phyloP scores from a whole-genome alignment of 306 rosid species.

The Rubus idaeus region DNA sequence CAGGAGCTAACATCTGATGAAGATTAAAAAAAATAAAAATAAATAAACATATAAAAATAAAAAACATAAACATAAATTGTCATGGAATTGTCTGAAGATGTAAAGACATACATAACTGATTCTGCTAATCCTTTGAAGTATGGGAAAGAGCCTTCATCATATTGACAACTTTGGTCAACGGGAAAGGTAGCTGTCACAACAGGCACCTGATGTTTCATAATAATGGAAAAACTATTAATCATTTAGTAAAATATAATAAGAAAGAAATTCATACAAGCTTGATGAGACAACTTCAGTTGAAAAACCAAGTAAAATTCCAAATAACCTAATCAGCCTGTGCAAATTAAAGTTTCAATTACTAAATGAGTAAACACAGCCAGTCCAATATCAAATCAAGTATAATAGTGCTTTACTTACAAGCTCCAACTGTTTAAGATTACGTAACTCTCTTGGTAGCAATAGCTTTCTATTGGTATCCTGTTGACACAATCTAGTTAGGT shows the following conservation, averaged over 20 bases:
- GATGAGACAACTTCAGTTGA: background rate
- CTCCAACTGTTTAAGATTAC: constrained; percentile 69
- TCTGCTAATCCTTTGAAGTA: constrained; percentile 80
- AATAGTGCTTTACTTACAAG: constrained; percentile 53
- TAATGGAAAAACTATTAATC: constrained; percentile 12
- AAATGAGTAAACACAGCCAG: background rate
- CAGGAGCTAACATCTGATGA: constrained; percentile 16
- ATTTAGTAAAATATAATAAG: background rate
- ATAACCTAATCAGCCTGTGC: background rate
- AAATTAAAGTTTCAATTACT: background rate
- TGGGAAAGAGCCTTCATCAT: constrained; percentile 83
- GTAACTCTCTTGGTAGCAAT: constrained; percentile 81
- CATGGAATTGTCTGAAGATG: constrained; percentile 17
- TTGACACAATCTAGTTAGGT: constrained; percentile 36
- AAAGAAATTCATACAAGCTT: background rate
- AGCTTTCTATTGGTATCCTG: constrained; percentile 85
- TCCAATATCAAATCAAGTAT: background rate
- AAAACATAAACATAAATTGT: background rate
- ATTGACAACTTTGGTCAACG: constrained; percentile 72
- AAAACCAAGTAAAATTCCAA: background rate
- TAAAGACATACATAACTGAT: constrained; percentile 60
- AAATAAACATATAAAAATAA: background rate
- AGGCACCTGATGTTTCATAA: constrained; percentile 68
- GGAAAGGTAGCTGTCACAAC: constrained; percentile 89
- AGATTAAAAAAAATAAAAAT: background rate